These are phyloP conservation scores for Colletotrichum lupini DNA, from an alignment of 2,329 filamentous ascomycete genomes.

Conservation along the genomic window DNA sequence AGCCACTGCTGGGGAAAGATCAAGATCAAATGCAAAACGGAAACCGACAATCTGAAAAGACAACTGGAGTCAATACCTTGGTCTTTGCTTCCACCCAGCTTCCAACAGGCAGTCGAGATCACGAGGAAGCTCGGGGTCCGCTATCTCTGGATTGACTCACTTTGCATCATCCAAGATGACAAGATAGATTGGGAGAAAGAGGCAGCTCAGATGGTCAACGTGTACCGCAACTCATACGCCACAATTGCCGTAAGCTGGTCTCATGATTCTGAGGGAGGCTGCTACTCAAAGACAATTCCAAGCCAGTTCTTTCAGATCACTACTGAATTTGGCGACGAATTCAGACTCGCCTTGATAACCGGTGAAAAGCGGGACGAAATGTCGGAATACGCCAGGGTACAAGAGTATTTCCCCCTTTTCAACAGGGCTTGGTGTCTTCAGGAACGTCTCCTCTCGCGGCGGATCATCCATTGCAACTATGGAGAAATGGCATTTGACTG, in stretches of 20 bases:
- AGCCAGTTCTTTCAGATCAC: neutral
- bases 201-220: constrained; percentile 3
- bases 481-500: constrained; percentile 18
- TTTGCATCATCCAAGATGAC: neutral
- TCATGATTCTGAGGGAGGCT: neutral
- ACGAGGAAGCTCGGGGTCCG: neutral
- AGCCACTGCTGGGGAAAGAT: constrained; percentile 16
- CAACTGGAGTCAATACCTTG: neutral
- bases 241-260: constrained; percentile 18
- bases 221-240: constrained; percentile 2
- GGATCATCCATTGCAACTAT: constrained; percentile 15
- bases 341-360: neutral
- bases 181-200: neutral
- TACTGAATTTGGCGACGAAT: neutral
- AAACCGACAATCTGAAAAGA: neutral
- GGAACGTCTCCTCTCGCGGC: constrained; percentile 14
- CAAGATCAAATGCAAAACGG: neutral
- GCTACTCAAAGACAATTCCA: neutral
- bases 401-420: constrained; percentile 1
- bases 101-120: neutral
- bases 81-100: neutral
- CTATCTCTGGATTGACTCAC: constrained; percentile 3
- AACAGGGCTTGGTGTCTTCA: constrained; percentile 15
- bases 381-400: neutral
- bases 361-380: neutral